Evolutionary conservation across 768 basidiomycete genomes (phyloP).

Genomic region (Pleurotus pulmonarius): DNA sequence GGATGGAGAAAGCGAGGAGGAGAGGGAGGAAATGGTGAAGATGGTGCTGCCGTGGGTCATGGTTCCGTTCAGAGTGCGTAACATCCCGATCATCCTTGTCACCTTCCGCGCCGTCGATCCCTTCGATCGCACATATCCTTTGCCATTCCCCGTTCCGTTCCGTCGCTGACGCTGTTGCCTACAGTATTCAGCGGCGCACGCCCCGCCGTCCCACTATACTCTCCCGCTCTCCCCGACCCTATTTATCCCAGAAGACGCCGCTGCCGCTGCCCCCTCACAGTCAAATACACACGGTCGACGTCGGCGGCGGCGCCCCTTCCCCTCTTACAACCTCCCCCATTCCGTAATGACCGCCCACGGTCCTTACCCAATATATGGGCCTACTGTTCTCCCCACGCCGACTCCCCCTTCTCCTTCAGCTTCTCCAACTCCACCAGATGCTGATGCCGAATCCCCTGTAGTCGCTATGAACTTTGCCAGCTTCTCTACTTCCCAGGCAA

Average conservation of each 20-base stretch:
- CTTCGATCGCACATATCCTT: background rate
- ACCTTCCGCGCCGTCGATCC: no score
- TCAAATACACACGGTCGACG: background rate
- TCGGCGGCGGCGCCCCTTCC: background rate
- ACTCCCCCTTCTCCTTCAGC: constrained; percentile 53
- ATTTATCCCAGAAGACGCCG: constrained; percentile 12
- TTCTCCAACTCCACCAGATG: constrained; percentile 30
- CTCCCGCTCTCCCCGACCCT: constrained; percentile 40
- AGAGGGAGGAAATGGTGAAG: constrained; percentile 24
- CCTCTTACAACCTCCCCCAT: constrained; percentile 9
- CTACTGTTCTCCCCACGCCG: constrained; percentile 20
- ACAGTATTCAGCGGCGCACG: constrained; percentile 54
- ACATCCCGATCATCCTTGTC: background rate
- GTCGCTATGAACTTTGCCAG: no score
- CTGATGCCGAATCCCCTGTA: background rate
- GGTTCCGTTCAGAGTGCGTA: constrained; percentile 43
- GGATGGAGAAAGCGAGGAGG: constrained; percentile 20
- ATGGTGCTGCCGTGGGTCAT: constrained; percentile 43
- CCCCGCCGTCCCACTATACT: constrained; percentile 57
- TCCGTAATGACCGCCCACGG: constrained; percentile 36
- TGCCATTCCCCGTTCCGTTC: constrained; percentile 8
- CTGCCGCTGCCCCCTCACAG: background rate
- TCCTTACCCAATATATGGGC: constrained; percentile 43
- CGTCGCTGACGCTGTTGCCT: background rate
- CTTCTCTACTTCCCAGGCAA: no score